Base-by-base conservation (phyloP, 306 rosid species). In the Mimosa pudica region DNA sequence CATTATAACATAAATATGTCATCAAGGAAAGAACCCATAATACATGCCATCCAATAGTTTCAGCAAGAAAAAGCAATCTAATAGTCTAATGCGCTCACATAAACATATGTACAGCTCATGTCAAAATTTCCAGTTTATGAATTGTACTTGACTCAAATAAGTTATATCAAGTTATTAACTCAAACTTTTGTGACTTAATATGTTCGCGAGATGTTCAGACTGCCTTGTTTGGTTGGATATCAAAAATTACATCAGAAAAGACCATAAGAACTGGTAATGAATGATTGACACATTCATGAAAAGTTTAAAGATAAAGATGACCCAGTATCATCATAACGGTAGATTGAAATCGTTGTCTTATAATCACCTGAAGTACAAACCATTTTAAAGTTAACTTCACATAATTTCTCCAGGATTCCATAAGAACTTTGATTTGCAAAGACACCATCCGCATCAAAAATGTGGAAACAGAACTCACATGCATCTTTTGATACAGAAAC, bases 61-160 rank as follows among this genome's bases (percentile, higher is more conserved):
- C 32, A 49, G 57, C 58, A 78, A 74, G 41, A 24, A 47, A 63
- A 66, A 72, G 76, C 41, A 63, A 73, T n/a, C 42, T 5, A 76
- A 51, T 38, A 54, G 51, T 49, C 55, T 77, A 65, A 51, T 41
- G 72, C 61, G 35, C 68, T 58, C 55, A 38, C 61, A 66, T 54
- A 47, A 75, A 36, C 68, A 66, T 67, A 61, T 60, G 75, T 61
- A 36, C 49, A 68, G 73, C 58, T 18, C 5, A 67, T 63, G 32
- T 42, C 38, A 49, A 80, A 73, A 77, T 42, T 83, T 68, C 71
- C 46, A 58, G 61, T 32, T 30, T 10, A 17, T 62, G 41, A 13
- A 12, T 1, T 1, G 18, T 32, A 10, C 68, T 10, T 57, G 41
- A 35, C 46, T 72, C 41, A 71, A 36, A 18, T 20, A 57, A 68